phyloP scores from a whole-genome alignment of 2,329 filamentous ascomycete species.

The Hypoxylon rubiginosum region DNA sequence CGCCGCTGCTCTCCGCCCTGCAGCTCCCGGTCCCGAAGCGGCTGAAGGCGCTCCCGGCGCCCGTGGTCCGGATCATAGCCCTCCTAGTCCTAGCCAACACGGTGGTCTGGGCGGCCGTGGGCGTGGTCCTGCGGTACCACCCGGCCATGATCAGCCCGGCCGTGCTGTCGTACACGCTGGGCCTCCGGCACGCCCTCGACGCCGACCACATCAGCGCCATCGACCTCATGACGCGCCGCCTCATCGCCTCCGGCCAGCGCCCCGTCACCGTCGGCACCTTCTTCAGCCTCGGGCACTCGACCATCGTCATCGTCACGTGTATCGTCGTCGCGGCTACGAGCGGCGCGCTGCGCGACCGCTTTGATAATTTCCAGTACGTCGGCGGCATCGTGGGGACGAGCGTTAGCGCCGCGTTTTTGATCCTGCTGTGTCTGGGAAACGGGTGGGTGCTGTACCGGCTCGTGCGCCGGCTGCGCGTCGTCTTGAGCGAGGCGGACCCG shows the following conservation, averaged over 20 bases:
- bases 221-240: slow-evolving; percentile 91
- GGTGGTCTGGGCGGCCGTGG: slow-evolving; percentile 67
- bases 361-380: slow-evolving; percentile 82
- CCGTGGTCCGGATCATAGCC: slow-evolving; percentile 63
- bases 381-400: slow-evolving; percentile 92
- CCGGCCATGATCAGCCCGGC: slow-evolving; percentile 80
- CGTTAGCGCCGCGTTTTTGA: slow-evolving; percentile 85
- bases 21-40: slow-evolving; percentile 39
- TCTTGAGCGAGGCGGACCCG: slow-evolving; percentile 63
- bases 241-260: slow-evolving; percentile 85
- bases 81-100: slow-evolving; percentile 66
- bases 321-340: slow-evolving; percentile 92
- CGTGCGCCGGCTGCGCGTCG: slow-evolving; percentile 73
- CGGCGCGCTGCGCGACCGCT: slow-evolving; percentile 83
- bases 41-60: slow-evolving; percentile 49
- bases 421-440: slow-evolving; percentile 87
- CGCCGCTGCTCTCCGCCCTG: neutral
- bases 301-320: slow-evolving; percentile 91
- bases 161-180: slow-evolving; percentile 87
- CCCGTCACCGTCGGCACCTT: slow-evolving; percentile 95
- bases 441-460: slow-evolving; percentile 86
- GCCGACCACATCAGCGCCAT: slow-evolving; percentile 93
- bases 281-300: slow-evolving; percentile 94
- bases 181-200: slow-evolving; percentile 93
- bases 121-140: slow-evolving; percentile 66